Evolutionary conservation across 306 rosid genomes (phyloP).

Genomic region (Trichosanthes cucumerina): DNA sequence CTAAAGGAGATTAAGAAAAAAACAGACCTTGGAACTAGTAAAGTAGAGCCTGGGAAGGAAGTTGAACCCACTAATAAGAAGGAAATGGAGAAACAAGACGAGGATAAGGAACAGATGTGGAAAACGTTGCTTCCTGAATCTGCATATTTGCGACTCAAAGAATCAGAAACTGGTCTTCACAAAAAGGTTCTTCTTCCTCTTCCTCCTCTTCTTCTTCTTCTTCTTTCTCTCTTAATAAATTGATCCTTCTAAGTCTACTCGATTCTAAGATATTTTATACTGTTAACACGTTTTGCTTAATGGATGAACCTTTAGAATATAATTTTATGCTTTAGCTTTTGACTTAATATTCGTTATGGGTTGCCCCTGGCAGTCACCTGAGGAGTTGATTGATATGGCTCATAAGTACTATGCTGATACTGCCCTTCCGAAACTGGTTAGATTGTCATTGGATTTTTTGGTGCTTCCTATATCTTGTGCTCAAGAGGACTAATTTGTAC

Average conservation of each 20-base stretch:
- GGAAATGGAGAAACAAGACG: conserved; percentile 49
- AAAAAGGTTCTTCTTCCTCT: conserved; percentile 43
- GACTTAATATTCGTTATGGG: conserved; percentile 14
- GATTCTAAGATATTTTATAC: background rate
- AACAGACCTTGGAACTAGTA: conserved; percentile 44
- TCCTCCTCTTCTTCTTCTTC: conserved; percentile 14
- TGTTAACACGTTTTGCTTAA: background rate
- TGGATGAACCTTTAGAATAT: background rate
- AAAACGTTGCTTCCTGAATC: conserved; percentile 68
- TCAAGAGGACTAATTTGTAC: conserved; percentile 20
- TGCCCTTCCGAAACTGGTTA: conserved; percentile 96
- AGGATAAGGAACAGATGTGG: conserved; percentile 67
- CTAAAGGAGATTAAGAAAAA: conserved; percentile 88
- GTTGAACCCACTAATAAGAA: conserved; percentile 40
- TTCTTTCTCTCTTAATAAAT: background rate
- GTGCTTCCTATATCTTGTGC: conserved; percentile 11
- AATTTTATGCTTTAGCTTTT: conserved; percentile 4
- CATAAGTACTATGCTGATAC: conserved; percentile 73
- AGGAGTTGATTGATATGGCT: conserved; percentile 91
- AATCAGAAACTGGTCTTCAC: conserved; percentile 85
- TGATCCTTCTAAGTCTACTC: background rate
- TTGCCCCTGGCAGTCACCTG: conserved; percentile 58
- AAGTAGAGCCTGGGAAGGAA: conserved; percentile 57
- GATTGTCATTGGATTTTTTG: conserved; percentile 20
- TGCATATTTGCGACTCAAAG: conserved; percentile 79